Evolutionary conservation across 2,329 filamentous ascomycete species (phyloP), one percentile per base, ranked within the genome.

Genomic region (Verticillium albo-atrum): DNA sequence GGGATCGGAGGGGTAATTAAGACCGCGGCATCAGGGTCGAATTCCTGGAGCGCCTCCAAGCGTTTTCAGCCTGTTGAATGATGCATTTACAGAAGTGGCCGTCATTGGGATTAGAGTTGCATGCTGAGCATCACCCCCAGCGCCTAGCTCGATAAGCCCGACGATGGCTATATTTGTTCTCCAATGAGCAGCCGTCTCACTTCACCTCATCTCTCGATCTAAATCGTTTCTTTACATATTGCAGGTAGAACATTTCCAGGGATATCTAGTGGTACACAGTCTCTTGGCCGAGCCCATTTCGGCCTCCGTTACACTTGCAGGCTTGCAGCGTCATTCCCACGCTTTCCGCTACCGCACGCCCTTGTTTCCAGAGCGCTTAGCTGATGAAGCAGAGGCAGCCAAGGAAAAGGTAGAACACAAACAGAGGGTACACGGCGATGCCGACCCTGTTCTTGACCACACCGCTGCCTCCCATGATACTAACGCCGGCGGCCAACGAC

Each of bases 331-430:
- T 23, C 42, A 23, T 25, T 25, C 20, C 30, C 20, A 50, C 42
- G 20, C 20, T 50, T 50, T 37, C 1, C 42, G 42, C 42, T 12
- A 23, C 42, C n/a, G 20, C n/a, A 26, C 20, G 35, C 35, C 17
- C 42, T 10, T 25, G 20, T 14, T 25, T 20, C 10, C 42, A 4
- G n/a, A 20, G n/a, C 42, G 42, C 27, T 72, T 85, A 97, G 78
- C 92, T 97, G 73, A 99, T 97, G 75, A 98, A 97, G 82, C 95
- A 99, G 62, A 99, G 83, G 73, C 92, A 97, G 57, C 93, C 94
- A 66, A 99, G 80, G 34, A 91, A 91, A 60, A 97, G 80, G 75
- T 99, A 99, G 76, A 98, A 99, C 55, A 98, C 89, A 71, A 97
- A 90, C 57, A 99, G 79, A 59, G 95, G 95, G 72, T 96, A 99